Evolutionary conservation across 164 flowering plant species (phyloP), one percentile per base, ranked within the genome.

Genomic region (Chloranthus sessilifolius): DNA sequence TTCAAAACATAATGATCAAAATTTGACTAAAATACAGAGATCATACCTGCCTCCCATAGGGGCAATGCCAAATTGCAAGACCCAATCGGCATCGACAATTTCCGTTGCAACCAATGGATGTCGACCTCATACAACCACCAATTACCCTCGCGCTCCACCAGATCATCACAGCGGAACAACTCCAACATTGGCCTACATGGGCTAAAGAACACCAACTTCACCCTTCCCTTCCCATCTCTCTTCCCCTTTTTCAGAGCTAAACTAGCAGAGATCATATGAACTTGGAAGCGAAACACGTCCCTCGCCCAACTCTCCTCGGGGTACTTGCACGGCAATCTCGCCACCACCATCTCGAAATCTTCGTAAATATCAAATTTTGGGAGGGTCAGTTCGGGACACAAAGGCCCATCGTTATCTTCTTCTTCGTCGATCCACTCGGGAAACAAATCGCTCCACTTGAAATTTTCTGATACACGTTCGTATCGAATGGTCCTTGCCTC

Each of bases 381-480:
- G 86, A 88, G 78, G 21, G 95, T 94, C 9, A 92, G 74, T 37
- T 88, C 91, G 0, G 99, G 99, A 38, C 99, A 92, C 2, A 57
- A 15, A 1, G 87, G 73, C 5, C 68, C 76, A 1, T 82, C 85
- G 9, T 37, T 62, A 34, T 88, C 95, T 62, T 88, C 91, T 34
- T 88, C 97, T 25, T 92, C 99, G 29, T 88, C 95, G n/a, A 92
- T 84, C 95, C 95, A 89, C 39, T 89, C 99, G 0, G 97, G 99
- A 55, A 81, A 94, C 43, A 94, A 39, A 47, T 86, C 70, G 37
- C 67, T 61, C 99, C 99, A 94, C 51, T 80, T 60, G 16, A 89
- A 74, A 6, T 24, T 43, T 24, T 58, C 48, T 1, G 97, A 79
- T 1, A 76, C 95, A 1, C 45, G 56, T 2, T 75, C 66, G 43